Evolutionary conservation across 768 basidiomycete species (phyloP).

Genomic region (Suillus americanus): DNA sequence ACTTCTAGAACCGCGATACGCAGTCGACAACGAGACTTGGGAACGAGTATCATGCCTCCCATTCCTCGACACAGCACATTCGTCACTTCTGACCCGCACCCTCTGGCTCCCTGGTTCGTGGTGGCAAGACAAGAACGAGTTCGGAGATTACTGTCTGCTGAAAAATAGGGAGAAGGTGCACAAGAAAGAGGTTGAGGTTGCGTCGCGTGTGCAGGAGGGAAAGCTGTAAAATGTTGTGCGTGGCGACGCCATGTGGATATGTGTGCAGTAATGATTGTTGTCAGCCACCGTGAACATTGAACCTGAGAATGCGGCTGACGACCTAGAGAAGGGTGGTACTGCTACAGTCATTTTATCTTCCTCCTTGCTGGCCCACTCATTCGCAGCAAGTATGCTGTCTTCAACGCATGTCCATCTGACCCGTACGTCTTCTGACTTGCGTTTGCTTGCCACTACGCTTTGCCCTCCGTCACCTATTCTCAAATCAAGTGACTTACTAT

Average conservation of each 20-base stretch:
- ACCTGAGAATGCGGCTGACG: slow-evolving; percentile 4
- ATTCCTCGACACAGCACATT: slow-evolving; percentile 82
- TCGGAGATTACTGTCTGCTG: slow-evolving; percentile 90
- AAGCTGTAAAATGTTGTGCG: slow-evolving; percentile 8
- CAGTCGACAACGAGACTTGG: slow-evolving; percentile 65
- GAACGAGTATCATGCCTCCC: slow-evolving; percentile 76
- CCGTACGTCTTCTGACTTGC: slow-evolving; percentile 42
- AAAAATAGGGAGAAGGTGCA: slow-evolving; percentile 48
- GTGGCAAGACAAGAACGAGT: slow-evolving; percentile 72
- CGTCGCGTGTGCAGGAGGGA: slow-evolving; percentile 8
- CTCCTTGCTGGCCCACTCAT: background rate
- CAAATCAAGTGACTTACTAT: slow-evolving; percentile 35
- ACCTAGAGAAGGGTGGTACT: slow-evolving; percentile 11
- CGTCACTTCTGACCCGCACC: slow-evolving; percentile 67
- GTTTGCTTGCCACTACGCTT: slow-evolving; percentile 35
- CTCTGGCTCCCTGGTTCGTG: slow-evolving; percentile 75
- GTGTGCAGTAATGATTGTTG: background rate
- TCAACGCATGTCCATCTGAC: slow-evolving; percentile 28
- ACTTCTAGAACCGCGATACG: slow-evolving; percentile 77
- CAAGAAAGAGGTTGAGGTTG: slow-evolving; percentile 25
- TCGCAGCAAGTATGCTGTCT: slow-evolving; percentile 3
- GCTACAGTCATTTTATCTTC: background rate
- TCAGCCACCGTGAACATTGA: background rate
- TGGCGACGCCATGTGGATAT: background rate
- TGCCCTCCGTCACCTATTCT: slow-evolving; percentile 48